Evolutionary conservation across 1,139 yeast species (phyloP), one percentile per base, ranked within the genome.

Genomic region (Blastobotrys petasosporus): DNA sequence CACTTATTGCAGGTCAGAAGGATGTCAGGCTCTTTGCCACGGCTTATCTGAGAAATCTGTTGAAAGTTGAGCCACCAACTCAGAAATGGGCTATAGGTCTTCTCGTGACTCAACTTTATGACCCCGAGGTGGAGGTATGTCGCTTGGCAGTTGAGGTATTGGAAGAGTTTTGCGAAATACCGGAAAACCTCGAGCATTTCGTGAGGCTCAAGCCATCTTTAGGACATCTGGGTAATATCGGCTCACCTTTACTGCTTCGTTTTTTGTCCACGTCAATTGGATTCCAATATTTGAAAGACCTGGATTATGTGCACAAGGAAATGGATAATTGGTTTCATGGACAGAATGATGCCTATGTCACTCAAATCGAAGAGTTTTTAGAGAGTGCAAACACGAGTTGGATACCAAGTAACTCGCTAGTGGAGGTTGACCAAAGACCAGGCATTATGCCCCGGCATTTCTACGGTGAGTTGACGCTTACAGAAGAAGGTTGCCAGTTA

Each of bases 381-480:
- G 71, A 68, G 41, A 49, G 54, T 17, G 57, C 55, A 6, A 54
- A 58, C 34, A 44, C 51, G 8, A 50, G 48, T 9, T 55, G 58
- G 54, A 37, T 49, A n/a, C 39, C 47, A 16, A 39, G 32, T 9
- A 12, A 12, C 16, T 25, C 40, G 12, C 41, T 35, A n/a, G 41
- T 33, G 16, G 35, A 32, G 8, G 48, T 42, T 11, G 44, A 44
- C 6, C 35, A 45, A 9, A 30, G 35, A 13, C 45, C 50, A 2
- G 37, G 45, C 17, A 39, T 47, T n/a, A 29, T 39, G n/a, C 87
- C 90, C 1, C 67, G 77, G 11, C 87, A 86, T 59, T 85, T 90
- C 57, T 86, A 86, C 62, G 86, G 87, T 39, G 85, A 82, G 56
- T 67, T 90, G 41, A 82, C 88, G 0, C 76, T 82, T 45, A 86